A percentile compares a stretch with the other conserved stretches of the same genome.
phyloP scores from a whole-genome alignment of 108 stramenopile genomes.

The Nitzschia sp. region DNA sequence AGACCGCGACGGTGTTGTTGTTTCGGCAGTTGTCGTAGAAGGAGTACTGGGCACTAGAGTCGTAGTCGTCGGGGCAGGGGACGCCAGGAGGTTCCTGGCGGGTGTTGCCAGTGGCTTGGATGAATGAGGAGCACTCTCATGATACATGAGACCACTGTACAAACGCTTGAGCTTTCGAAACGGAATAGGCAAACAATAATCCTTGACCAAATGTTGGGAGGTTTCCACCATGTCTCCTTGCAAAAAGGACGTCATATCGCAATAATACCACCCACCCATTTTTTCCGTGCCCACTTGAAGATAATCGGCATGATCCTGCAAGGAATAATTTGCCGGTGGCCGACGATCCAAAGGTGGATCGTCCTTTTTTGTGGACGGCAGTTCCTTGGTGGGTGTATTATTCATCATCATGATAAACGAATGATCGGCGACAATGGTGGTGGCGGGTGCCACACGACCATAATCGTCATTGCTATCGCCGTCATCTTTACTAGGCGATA shows the following conservation, averaged over 20 bases:
- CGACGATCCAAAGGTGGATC: neutral
- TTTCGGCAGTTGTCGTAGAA: neutral
- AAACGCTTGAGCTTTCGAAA: conserved; percentile 41
- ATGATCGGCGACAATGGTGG: neutral
- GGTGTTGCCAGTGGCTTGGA: conserved; percentile 12
- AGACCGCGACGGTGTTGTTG: neutral
- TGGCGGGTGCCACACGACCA: neutral
- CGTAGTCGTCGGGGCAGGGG: neutral
- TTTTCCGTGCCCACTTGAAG: conserved; percentile 37
- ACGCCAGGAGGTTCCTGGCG: neutral
- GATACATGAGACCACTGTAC: conserved; percentile 35
- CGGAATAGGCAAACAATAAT: conserved; percentile 41
- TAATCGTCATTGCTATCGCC: neutral
- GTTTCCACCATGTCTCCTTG: neutral
- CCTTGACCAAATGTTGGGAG: conserved; percentile 33
- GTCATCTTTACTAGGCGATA: conserved; percentile 14
- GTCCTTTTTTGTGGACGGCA: neutral
- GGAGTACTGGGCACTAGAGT: neutral
- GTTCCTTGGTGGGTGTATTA: conserved; percentile 9
- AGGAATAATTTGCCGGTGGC: conserved; percentile 25
- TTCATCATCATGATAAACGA: neutral
- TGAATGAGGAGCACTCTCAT: neutral
- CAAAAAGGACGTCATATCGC: conserved; percentile 28
- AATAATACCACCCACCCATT: conserved; percentile 41
- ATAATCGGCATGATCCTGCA: conserved; percentile 49